phyloP scores from a whole-genome alignment of 208 protist genomes.

The Crithidia sp. region DNA sequence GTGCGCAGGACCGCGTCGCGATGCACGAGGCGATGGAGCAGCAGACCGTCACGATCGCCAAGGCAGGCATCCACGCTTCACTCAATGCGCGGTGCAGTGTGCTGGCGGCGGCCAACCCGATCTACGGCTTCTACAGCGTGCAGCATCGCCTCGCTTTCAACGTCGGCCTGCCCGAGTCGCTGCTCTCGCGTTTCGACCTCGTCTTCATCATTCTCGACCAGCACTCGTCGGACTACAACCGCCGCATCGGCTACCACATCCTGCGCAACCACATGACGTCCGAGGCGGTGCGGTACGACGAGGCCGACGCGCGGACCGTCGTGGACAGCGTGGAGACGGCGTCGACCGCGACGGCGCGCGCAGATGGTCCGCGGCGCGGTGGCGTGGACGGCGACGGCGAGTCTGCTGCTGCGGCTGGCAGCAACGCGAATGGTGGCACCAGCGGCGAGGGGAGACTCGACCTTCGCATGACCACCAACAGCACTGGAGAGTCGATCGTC shows the following conservation, averaged over 20 bases:
- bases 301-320: constrained; percentile 61
- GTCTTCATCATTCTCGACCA: constrained; percentile 99
- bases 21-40: constrained; percentile 99
- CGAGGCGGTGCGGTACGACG: constrained; percentile 60
- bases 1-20: constrained; percentile 94
- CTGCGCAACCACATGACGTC: constrained; percentile 94
- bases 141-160: constrained; percentile 94
- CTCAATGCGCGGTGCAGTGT: constrained; percentile 99
- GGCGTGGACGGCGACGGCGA: not conserved
- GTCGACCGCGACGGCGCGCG: constrained; percentile 5
- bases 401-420: not conserved
- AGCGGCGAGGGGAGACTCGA: constrained; percentile 37
- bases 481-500: constrained; percentile 89
- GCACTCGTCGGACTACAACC: constrained; percentile 90
- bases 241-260: constrained; percentile 95
- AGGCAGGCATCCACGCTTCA: constrained; percentile 99
- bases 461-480: constrained; percentile 83
- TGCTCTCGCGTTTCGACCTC: constrained; percentile 99
- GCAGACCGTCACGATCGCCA: constrained; percentile 99
- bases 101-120: constrained; percentile 99
- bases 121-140: constrained; percentile 98
- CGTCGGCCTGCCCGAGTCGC: constrained; percentile 98
- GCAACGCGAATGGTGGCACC: not conserved
- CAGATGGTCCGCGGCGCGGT: not conserved
- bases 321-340: constrained; percentile 68